Evolutionary conservation across 495 filamentous ascomycete species (phyloP).

Genomic region (Glarea lozoyensis): DNA sequence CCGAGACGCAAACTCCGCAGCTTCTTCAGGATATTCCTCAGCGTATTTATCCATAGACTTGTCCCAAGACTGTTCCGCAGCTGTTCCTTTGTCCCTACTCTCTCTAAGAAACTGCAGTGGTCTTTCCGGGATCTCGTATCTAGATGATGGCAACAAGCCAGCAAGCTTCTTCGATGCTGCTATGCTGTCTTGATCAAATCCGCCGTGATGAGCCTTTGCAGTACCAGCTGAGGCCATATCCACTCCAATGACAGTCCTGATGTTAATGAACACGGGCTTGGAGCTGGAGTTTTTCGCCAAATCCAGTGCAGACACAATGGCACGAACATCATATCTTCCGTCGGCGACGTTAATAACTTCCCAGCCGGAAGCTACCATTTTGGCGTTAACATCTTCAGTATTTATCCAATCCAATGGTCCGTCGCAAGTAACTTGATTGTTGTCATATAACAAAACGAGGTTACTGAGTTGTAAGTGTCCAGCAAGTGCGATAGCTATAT

Average conservation of each 20-base stretch:
- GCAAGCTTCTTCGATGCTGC: constrained; percentile 36
- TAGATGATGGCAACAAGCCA: constrained; percentile 34
- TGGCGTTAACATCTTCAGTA: constrained; percentile 49
- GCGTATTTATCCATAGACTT: constrained; percentile 32
- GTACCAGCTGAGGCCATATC: constrained; percentile 40
- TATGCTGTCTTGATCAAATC: constrained; percentile 36
- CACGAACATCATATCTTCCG: constrained; percentile 42
- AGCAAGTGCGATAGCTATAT: constrained; percentile 41
- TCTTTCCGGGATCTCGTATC: constrained; percentile 35
- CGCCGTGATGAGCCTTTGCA: constrained; percentile 42
- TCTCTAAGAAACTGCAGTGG: constrained; percentile 40
- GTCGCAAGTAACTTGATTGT: constrained; percentile 53
- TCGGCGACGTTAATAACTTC: constrained; percentile 46
- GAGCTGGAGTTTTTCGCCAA: constrained; percentile 31
- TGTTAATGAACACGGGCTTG: constrained; percentile 51
- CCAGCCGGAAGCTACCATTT: constrained; percentile 51
- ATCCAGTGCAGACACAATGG: constrained; percentile 38
- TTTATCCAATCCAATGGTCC: constrained; percentile 46
- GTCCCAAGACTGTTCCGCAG: constrained; percentile 35
- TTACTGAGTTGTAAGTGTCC: constrained; percentile 48
- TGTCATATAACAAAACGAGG: constrained; percentile 48
- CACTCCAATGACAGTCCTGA: constrained; percentile 47
- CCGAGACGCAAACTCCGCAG: too few relatives aligned
- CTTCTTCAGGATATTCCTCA: constrained; percentile 27
- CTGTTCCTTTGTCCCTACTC: constrained; percentile 26